A percentile compares a stretch with the other conserved stretches of the same genome.
Evolutionary conservation across 352 stramenopile species (phyloP).

Genomic region (Achlya hypogyna): DNA sequence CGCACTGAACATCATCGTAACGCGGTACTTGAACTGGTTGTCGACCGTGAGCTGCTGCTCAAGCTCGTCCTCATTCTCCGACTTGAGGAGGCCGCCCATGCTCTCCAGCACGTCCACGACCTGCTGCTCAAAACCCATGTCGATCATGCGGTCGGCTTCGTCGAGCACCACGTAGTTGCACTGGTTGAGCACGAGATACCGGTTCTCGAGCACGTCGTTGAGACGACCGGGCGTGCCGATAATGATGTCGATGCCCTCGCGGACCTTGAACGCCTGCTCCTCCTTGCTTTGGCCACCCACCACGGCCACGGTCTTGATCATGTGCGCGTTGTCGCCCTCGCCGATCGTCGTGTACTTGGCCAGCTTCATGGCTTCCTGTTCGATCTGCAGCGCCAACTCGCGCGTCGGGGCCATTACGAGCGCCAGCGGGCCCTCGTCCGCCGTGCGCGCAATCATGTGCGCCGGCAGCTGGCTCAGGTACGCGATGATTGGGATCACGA

Average conservation of each 20-base stretch:
- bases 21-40: slow-evolving; percentile 50
- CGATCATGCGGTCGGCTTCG: slow-evolving; percentile 98
- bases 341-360: slow-evolving; percentile 81
- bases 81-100: slow-evolving; percentile 96
- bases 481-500: slow-evolving; percentile 95
- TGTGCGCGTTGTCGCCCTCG: slow-evolving; percentile 37
- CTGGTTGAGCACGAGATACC: slow-evolving; percentile 98
- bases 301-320: slow-evolving; percentile 78
- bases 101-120: slow-evolving; percentile 93
- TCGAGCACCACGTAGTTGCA: slow-evolving; percentile 99
- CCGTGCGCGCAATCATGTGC: slow-evolving; percentile 72
- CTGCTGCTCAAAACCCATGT: slow-evolving; percentile 96
- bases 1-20: slow-evolving; percentile 97
- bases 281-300: slow-evolving; percentile 95
- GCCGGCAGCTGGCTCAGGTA: slow-evolving; percentile 90
- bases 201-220: slow-evolving; percentile 95
- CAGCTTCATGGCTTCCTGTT: slow-evolving; percentile 91
- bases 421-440: slow-evolving; percentile 92
- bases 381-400: slow-evolving; percentile 97
- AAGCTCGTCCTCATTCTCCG: slow-evolving; percentile 93
- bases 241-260: slow-evolving; percentile 96
- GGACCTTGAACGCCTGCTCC: slow-evolving; percentile 93
- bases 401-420: slow-evolving; percentile 98
- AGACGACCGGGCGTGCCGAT: slow-evolving; percentile 97
- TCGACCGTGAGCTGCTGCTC: slow-evolving; percentile 87